Evolutionary conservation across 2,329 filamentous ascomycete species (phyloP).

Genomic region (Cladosporium cucumerinum): DNA sequence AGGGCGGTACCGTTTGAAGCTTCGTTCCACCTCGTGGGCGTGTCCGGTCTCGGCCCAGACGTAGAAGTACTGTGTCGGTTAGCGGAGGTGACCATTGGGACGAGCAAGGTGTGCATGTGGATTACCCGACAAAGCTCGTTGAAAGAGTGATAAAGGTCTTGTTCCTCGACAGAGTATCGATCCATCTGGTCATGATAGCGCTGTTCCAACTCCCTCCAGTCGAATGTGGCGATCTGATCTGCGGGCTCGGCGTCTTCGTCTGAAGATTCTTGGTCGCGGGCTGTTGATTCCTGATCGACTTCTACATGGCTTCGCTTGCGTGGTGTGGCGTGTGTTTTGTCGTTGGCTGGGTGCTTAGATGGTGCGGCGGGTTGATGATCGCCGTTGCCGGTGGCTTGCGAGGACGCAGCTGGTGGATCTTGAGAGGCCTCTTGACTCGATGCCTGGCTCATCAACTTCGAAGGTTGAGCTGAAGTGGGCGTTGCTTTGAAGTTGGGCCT

Average conservation of each 20-base stretch:
- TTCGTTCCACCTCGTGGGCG: slow-evolving; percentile 70
- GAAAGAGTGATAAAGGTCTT: slow-evolving; percentile 39
- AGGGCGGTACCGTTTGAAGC: slow-evolving; percentile 64
- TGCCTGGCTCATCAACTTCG: not conserved
- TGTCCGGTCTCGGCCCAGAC: slow-evolving; percentile 73
- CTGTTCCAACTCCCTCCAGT: slow-evolving; percentile 74
- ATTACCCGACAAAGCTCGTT: slow-evolving; percentile 58
- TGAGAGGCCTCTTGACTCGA: not conserved
- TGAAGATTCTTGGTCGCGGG: not conserved
- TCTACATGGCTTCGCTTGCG: slow-evolving; percentile 6
- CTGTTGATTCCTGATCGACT: not conserved
- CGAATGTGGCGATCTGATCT: slow-evolving; percentile 54
- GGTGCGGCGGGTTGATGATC: not conserved
- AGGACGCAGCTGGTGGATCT: not conserved
- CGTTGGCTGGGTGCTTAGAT: not conserved
- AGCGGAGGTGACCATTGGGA: slow-evolving; percentile 17
- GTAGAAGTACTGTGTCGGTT: slow-evolving; percentile 63
- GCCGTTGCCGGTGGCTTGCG: not conserved
- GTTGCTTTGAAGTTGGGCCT: slow-evolving; percentile 8
- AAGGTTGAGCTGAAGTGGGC: slow-evolving; percentile 6
- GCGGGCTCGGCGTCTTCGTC: slow-evolving; percentile 21
- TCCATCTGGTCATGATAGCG: slow-evolving; percentile 66
- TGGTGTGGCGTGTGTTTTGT: not conserved
- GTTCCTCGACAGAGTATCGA: slow-evolving; percentile 62
- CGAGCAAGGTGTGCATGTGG: not conserved